These are phyloP conservation scores for Ophiostoma angusticollis DNA, from an alignment of 2,329 filamentous ascomycete species.

Conservation along the genomic window DNA sequence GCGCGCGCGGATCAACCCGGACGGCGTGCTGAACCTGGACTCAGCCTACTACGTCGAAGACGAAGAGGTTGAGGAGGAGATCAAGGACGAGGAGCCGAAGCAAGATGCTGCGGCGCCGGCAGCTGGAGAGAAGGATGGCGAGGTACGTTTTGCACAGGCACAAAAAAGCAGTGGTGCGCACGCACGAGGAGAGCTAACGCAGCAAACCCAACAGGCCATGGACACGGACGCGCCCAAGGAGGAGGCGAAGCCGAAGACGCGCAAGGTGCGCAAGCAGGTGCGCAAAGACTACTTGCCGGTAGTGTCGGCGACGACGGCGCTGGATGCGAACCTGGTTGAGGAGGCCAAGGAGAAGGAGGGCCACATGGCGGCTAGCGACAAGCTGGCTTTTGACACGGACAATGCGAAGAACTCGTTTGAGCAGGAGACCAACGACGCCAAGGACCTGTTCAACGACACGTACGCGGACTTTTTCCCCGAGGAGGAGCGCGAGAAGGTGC, in stretches of 20 bases:
- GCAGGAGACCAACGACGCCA: constrained; percentile 91
- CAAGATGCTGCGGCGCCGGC: constrained; percentile 16
- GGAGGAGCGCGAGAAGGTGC: constrained; percentile 46
- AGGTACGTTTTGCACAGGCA: not conserved
- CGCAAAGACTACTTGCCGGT: constrained; percentile 93
- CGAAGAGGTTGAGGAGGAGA: constrained; percentile 75
- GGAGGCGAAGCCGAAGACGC: constrained; percentile 56
- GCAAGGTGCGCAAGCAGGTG: constrained; percentile 99
- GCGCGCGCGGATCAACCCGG: constrained; percentile 91
- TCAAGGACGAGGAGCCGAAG: constrained; percentile 27
- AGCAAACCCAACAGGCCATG: constrained; percentile 50
- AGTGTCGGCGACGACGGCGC: constrained; percentile 65
- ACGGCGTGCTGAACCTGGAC: constrained; percentile 93
- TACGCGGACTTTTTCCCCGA: constrained; percentile 13
- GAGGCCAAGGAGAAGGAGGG: constrained; percentile 69
- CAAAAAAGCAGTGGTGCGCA: too few relatives aligned
- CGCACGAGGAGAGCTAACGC: too few relatives aligned
- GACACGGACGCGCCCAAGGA: constrained; percentile 62
- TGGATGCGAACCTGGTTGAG: constrained; percentile 57
- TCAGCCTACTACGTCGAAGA: constrained; percentile 97
- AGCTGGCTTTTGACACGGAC: constrained; percentile 93
- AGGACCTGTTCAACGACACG: constrained; percentile 50
- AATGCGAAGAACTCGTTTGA: constrained; percentile 99
- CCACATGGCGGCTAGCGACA: constrained; percentile 93
- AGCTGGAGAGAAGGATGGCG: not conserved